Evolutionary conservation across 441 rosid genomes (phyloP).

Genomic region (Isatis lusitanica): DNA sequence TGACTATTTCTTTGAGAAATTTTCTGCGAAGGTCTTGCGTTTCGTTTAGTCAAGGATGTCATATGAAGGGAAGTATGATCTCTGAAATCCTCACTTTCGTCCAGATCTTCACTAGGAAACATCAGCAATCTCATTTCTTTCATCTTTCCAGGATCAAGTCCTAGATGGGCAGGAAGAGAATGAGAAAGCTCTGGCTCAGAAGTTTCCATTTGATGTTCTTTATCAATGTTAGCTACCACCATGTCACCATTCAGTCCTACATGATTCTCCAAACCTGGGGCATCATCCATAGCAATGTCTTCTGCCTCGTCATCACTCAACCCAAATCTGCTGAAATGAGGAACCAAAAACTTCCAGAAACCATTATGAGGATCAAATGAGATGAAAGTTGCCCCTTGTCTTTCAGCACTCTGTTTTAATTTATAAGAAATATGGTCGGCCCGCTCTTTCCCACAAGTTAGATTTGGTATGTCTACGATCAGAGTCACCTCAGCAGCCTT

Average conservation of each 20-base stretch:
- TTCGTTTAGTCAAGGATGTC: slow-evolving; percentile 47
- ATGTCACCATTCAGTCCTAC: slow-evolving; percentile 46
- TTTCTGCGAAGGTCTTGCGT: slow-evolving; percentile 46
- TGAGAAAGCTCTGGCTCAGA: slow-evolving; percentile 75
- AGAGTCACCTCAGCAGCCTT: slow-evolving; percentile 89
- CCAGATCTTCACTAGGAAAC: slow-evolving; percentile 67
- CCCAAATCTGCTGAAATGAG: slow-evolving; percentile 94
- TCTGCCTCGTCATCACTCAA: slow-evolving; percentile 91
- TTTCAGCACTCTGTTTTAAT: slow-evolving; percentile 50
- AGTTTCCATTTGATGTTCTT: slow-evolving; percentile 46
- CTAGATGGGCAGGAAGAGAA: slow-evolving; percentile 93
- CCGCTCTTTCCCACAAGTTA: slow-evolving; percentile 33
- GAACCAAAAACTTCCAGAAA: slow-evolving; percentile 80
- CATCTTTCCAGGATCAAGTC: slow-evolving; percentile 89
- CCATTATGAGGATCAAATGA: slow-evolving; percentile 59
- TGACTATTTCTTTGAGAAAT: slow-evolving; percentile 48
- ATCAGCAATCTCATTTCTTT: slow-evolving; percentile 81
- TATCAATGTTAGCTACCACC: slow-evolving; percentile 44
- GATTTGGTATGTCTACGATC: slow-evolving; percentile 39
- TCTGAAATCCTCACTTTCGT: slow-evolving; percentile 46
- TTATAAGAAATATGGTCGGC: slow-evolving; percentile 44
- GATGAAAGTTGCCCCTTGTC: slow-evolving; percentile 79
- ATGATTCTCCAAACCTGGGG: slow-evolving; percentile 44
- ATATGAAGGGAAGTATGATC: slow-evolving; percentile 43
- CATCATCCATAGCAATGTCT: slow-evolving; percentile 78